Evolutionary conservation across 371 early-diverging fungal genomes (phyloP), one percentile per base, ranked within the genome.

Genomic region (Rhizopus microsporus): DNA sequence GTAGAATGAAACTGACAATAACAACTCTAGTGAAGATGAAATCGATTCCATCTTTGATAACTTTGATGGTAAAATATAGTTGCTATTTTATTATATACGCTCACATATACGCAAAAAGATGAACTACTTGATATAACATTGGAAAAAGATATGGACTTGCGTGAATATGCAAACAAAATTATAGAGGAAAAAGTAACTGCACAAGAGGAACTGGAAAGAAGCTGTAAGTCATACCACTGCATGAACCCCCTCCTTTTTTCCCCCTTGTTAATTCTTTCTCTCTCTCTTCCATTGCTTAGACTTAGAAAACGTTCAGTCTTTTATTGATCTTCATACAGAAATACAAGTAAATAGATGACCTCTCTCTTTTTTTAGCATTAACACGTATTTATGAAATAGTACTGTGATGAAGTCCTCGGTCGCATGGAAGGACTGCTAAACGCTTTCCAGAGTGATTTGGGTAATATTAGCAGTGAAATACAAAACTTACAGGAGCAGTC

Each of bases 381-480:
- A 29, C n/a, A 32, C 31, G 17, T 31, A n/a, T n/a, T 13, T 13
- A 31, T 29, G 31, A 29, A 58, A 15, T 56, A 84, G 72, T 74
- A 84, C 7, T 92, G 95, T 65, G 96, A 93, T 63, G 77, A 80
- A 55, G 85, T 95, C 17, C 76, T 97, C 17, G 88, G 79, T n/a
- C 80, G 82, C 16, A 96, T 97, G 95, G 95, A 95, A 59, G 76
- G 75, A 40, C 71, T 94, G 29, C 69, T 97, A 35, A 82, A 74
- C 38, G 90, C 85, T 13, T 95, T 95, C 68, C 92, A 95, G 59
- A 82, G 82, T 42, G 91, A 92, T 60, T 77, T 97, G 23, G 94
- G 92, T 17, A 86, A 87, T 53, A 92, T 97, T 44, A 91, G 89
- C 57, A 77, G 78, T 13, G 97, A 96, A 58, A 97, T 97, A 44